A percentile compares a stretch with the other conserved stretches of the same genome.
Conservation (phyloP, 495 filamentous ascomycete species). For the Trichoderma erinaceum region DNA sequence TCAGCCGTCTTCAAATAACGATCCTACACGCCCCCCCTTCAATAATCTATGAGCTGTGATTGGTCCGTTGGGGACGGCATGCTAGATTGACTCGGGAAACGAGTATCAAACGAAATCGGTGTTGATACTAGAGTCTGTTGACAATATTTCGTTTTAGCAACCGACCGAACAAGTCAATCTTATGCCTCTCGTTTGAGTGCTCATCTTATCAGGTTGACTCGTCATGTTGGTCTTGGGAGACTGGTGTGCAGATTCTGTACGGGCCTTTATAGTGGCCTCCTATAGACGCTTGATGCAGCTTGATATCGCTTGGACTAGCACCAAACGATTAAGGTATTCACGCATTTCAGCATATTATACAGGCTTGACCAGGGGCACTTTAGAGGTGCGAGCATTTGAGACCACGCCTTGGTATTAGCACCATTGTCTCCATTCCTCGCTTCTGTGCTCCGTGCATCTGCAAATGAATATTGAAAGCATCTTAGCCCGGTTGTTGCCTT, state of each 20-base stretch:
- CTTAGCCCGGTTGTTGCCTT: not conserved
- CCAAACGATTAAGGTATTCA: too few species aligned
- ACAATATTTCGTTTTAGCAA: too few species aligned
- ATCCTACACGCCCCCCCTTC: not conserved
- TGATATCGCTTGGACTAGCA: too few species aligned
- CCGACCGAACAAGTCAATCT: too few species aligned
- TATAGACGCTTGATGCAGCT: too few species aligned
- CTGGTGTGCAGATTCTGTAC: too few species aligned
- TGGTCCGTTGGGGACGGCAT: not conserved
- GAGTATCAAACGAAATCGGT: not conserved
- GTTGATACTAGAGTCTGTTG: not conserved
- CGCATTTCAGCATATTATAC: too few species aligned
- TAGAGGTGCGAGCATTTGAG: not conserved
- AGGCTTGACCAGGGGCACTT: not conserved
- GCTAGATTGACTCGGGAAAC: not conserved
- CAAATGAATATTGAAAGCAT: not conserved
- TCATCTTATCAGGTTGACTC: too few species aligned
- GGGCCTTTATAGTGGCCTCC: too few species aligned
- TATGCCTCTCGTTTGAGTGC: too few species aligned
- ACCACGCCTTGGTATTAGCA: not conserved
- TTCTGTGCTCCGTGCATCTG: not conserved
- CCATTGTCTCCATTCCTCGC: not conserved
- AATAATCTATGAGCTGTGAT: not conserved
- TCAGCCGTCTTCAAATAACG: not conserved
- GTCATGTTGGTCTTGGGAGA: too few species aligned